Evolutionary conservation across 2,329 filamentous ascomycete genomes (phyloP), one percentile per base, ranked within the genome.

Genomic region (Trichoderma sp.): DNA sequence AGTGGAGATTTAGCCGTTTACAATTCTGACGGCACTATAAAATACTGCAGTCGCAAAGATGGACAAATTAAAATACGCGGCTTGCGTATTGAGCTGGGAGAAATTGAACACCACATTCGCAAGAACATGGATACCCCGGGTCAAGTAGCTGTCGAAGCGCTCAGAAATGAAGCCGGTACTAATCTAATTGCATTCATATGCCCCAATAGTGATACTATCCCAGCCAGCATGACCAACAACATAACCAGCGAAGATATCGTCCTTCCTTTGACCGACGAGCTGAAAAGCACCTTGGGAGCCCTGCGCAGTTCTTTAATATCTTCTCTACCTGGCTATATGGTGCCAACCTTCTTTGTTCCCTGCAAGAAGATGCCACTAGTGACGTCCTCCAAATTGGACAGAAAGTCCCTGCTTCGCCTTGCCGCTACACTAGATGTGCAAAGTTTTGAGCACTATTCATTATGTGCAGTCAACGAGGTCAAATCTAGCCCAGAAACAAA

Each of bases 1-100:
- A 59, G 13, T 4, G 71, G 71, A 32, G 71, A 72, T 13, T 30
- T 72, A 6, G 71, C 57, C 4, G 20, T 26, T 6, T 72, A 72
- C 15, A 72, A 70, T n/a, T 8, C 50, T 3, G 59, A 72, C 34
- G 71, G 71, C 6, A 58, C 67, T 13, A 66, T 72, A 4, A 28
- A 26, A 4, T 72, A 70, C n/a, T 36, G 20, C 23, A 26, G 66
- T 2, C 57, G 71, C 11, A 70, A 70, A 13, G 71, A 70, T 58
- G 69, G 26, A 1, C 71, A 72, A 34, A 36, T 72, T 20, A 72
- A 72, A 11, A 53, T 72, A 12, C 59, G 71, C 11, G 71, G 71
- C 12, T 17, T 64, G 3, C 66, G 71, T n/a, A 50, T 72, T 12
- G 71, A 72, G 6, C 5, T 70, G n/a, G 71, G 71, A 8, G 71